These are phyloP conservation scores for Cystoisospora suis DNA, from an alignment of 169 alveolate species.

Conservation along the genomic window DNA sequence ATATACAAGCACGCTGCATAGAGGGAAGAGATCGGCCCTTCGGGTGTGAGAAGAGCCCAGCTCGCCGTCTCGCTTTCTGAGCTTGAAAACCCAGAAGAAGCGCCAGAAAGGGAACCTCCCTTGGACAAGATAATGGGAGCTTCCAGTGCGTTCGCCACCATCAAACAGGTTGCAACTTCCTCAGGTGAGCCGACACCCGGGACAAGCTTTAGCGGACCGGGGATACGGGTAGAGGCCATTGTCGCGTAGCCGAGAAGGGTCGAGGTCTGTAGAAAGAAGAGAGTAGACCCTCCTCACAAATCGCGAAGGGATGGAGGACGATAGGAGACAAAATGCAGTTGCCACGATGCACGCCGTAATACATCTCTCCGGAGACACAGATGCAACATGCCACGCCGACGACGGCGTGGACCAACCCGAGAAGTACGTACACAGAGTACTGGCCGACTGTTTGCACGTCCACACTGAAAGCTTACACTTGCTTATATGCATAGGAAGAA, in stretches of 20 bases:
- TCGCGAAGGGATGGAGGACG: neutral
- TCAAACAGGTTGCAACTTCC: neutral
- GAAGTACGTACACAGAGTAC: no score
- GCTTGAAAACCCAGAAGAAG: neutral
- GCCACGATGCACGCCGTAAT: no score
- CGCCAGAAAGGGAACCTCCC: neutral
- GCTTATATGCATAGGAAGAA: no score
- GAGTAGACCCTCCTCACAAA: neutral
- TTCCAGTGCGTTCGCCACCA: neutral
- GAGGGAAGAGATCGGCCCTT: neutral
- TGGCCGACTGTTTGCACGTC: no score
- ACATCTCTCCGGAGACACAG: no score
- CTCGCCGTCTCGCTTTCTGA: neutral
- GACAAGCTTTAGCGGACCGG: neutral
- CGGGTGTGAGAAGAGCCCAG: conserved; percentile 18
- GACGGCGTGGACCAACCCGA: no score
- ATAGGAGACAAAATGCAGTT: no score
- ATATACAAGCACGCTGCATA: conserved; percentile 2
- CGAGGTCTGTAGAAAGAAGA: neutral
- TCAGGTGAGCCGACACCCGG: neutral
- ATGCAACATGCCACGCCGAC: no score
- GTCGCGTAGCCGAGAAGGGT: neutral
- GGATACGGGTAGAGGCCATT: neutral
- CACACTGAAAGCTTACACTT: no score
- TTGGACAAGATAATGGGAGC: neutral